phyloP scores from a whole-genome alignment of 345 rosid species.

The Garcia nutans region DNA sequence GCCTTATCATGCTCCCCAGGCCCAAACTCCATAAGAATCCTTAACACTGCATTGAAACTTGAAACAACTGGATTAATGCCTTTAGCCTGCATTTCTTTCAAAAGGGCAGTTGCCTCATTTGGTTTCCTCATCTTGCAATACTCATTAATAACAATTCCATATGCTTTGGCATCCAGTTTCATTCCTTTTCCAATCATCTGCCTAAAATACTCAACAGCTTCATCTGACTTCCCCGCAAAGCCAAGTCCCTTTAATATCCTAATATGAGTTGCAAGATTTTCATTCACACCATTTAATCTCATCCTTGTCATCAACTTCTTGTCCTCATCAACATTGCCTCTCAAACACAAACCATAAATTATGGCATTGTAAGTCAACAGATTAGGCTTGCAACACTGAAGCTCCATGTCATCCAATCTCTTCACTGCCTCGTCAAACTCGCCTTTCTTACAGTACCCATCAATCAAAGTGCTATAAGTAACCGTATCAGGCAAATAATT shows the following conservation, averaged over 20 bases:
- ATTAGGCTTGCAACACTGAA: constrained; percentile 32
- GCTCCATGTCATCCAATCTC: constrained; percentile 31
- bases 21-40: constrained; percentile 25
- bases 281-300: constrained; percentile 42
- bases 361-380: constrained; percentile 42
- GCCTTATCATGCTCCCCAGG: constrained; percentile 29
- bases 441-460: constrained; percentile 44
- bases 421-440: constrained; percentile 38
- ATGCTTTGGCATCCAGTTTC: constrained; percentile 31
- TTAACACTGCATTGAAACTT: constrained; percentile 32
- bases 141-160: constrained; percentile 26
- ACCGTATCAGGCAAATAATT: constrained; percentile 33
- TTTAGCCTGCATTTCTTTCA: constrained; percentile 29
- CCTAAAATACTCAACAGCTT: constrained; percentile 34
- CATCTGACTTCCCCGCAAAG: constrained; percentile 21
- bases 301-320: constrained; percentile 33
- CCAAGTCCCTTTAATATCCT: constrained; percentile 42
- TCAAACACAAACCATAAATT: constrained; percentile 40
- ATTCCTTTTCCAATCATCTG: constrained; percentile 22
- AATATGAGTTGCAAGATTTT: constrained; percentile 31
- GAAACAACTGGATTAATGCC: constrained; percentile 24
- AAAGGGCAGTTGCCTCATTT: constrained; percentile 25
- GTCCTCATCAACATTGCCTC: constrained; percentile 37
- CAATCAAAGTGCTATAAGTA: constrained; percentile 40
- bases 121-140: constrained; percentile 36